phyloP scores from a whole-genome alignment of 192 early-diverging fungal species.

The Backusella psychrophila region DNA sequence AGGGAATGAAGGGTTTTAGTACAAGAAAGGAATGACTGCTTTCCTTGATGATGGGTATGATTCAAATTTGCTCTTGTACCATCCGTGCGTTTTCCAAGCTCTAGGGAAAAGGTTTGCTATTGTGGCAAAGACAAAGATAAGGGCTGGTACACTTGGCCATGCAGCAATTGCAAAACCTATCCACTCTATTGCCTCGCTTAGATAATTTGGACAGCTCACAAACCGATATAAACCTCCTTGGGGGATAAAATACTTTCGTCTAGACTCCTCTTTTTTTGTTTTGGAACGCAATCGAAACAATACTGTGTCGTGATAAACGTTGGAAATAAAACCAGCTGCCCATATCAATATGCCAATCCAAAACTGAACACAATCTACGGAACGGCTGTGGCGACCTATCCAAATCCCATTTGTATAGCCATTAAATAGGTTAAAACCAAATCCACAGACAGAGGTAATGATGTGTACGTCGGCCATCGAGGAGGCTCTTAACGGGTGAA shows the following conservation, averaged over 20 bases:
- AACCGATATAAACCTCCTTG: constrained; percentile 28
- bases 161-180: constrained; percentile 36
- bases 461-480: constrained; percentile 32
- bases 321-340: constrained; percentile 25
- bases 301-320: constrained; percentile 41
- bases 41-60: constrained; percentile 35
- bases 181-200: constrained; percentile 39
- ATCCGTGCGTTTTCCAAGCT: constrained; percentile 30
- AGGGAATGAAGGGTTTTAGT: constrained; percentile 5
- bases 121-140: constrained; percentile 30
- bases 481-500: constrained; percentile 28
- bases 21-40: constrained; percentile 39
- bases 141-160: constrained; percentile 27
- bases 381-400: constrained; percentile 21
- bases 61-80: constrained; percentile 36
- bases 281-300: constrained; percentile 27
- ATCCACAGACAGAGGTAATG: neutral
- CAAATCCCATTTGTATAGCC: constrained; percentile 36
- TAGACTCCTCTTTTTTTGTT: neutral
- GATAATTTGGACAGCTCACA: constrained; percentile 39
- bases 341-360: constrained; percentile 24
- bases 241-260: constrained; percentile 31
- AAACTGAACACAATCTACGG: neutral
- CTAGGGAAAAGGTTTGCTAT: constrained; percentile 36
- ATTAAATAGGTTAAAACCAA: constrained; percentile 37